Percentiles rank a stretch among this genome's conserved stretches.
These are phyloP conservation scores for Olyra latifolia DNA, from an alignment of 176 grass and related monocot genomes.

Conservation along the genomic window DNA sequence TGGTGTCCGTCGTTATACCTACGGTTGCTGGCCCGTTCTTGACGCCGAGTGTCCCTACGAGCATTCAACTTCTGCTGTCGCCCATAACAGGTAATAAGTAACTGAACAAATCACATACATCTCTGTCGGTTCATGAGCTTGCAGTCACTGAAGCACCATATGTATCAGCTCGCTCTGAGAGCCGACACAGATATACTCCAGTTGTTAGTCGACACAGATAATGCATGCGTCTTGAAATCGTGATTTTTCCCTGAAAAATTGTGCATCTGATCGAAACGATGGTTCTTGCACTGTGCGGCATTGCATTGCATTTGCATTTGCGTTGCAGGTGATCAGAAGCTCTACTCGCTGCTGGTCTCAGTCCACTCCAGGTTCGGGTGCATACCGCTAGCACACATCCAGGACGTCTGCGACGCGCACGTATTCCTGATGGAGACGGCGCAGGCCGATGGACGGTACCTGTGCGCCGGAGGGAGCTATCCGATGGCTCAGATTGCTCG, in stretches of 20 bases:
- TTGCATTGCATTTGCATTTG: background rate
- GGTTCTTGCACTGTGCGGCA: background rate
- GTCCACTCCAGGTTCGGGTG: constrained; percentile 78
- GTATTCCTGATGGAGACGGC: constrained; percentile 58
- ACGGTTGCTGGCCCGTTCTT: constrained; percentile 82
- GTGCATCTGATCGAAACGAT: background rate
- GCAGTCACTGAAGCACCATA: no score
- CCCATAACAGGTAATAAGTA: constrained; percentile 52
- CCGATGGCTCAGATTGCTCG: constrained; percentile 32
- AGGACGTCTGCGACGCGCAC: constrained; percentile 83
- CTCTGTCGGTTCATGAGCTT: no score
- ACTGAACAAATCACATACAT: background rate
- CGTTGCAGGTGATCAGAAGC: constrained; percentile 51
- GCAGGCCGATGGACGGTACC: constrained; percentile 49
- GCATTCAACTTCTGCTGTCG: constrained; percentile 73
- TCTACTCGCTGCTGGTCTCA: constrained; percentile 56
- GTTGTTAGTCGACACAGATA: no score
- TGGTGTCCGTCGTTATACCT: constrained; percentile 63
- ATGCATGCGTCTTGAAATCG: no score
- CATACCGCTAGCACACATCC: constrained; percentile 67
- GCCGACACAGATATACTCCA: no score
- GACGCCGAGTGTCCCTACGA: constrained; percentile 67
- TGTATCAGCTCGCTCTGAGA: no score
- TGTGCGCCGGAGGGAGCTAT: constrained; percentile 51
- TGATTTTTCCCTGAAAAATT: no score